Evolutionary conservation across 2,329 filamentous ascomycete species (phyloP), one percentile per base, ranked within the genome.

Genomic region (Tolypocladium cylindrosporum): DNA sequence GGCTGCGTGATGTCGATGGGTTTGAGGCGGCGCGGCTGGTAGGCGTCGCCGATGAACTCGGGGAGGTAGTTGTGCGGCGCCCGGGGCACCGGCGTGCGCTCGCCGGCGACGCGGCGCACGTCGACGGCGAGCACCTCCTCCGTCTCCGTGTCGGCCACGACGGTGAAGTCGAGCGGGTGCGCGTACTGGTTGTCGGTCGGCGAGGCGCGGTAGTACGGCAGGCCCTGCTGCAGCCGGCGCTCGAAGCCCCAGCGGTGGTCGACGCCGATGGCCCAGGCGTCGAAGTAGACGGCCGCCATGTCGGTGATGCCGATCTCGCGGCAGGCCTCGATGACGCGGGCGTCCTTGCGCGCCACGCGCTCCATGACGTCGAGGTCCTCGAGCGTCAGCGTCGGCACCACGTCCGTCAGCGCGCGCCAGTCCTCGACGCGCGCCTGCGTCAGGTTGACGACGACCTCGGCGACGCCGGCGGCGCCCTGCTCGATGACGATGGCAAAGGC

Each of bases 191-290:
- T 84, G 40, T 92, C 89, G 63, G 89, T 85, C 16, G 84, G 67
- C 60, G 89, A 82, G 41, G 86, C 87, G 43, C 89, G 83, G 68
- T 91, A 92, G 74, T 92, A 92, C 81, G 90, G 89, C 36, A 93
- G 75, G 14, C 88, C 89, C 74, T 93, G 89, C 72, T 93, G 89
- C 10, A 92, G 79, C 58, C 89, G 82, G 42, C 89, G 79, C 58
- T 79, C 77, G 58, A 77, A 88, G 55, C 89, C 89, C 71, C 90
- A 92, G 54, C 89, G 84, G 68, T 89, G 83, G 65, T 93, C 89
- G 62, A 89, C 89, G 39, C 89, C 89, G 71, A 93, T 91, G 1
- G 89, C 91, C 89, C 89, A 93, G 48, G 87, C 88, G 70, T 93
- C 89, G 69, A 89, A 88, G 72, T 89, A 92, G 41, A 93, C 87